Conservation (phyloP, 352 stramenopile genomes). For the Aphanomyces stellatus region DNA sequence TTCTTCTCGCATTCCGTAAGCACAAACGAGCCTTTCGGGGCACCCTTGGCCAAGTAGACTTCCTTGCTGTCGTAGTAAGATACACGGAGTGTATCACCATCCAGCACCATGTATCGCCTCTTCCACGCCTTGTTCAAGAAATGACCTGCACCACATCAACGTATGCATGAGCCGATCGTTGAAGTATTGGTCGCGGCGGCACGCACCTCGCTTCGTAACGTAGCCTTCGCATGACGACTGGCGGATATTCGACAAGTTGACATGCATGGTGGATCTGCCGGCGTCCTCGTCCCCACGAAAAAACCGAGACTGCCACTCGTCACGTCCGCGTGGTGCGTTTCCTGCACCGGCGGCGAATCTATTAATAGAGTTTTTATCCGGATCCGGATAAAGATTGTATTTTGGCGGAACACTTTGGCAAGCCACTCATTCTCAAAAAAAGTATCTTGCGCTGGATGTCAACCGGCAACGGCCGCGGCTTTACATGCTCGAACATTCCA, state of each 20-base stretch:
- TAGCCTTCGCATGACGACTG: conserved; percentile 78
- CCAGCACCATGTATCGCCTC: conserved; percentile 64
- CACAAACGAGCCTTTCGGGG: conserved; percentile 62
- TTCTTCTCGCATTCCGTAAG: conserved; percentile 68
- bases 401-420: no score
- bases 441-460: no score
- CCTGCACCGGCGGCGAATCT: no score
- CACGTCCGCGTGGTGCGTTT: no score
- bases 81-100: conserved; percentile 55
- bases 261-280: conserved; percentile 49
- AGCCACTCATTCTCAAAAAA: no score
- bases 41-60: conserved; percentile 26
- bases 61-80: conserved; percentile 73
- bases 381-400: not conserved
- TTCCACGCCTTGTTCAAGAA: conserved; percentile 82
- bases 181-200: not conserved
- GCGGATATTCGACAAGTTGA: conserved; percentile 30
- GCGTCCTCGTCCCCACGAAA: no score
- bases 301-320: no score
- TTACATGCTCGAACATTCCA: no score
- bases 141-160: conserved; percentile 27
- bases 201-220: conserved; percentile 62
- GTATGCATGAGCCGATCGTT: not conserved
- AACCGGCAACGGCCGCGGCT: no score
- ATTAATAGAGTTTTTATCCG: not conserved